Base-by-base conservation (phyloP, 2,329 filamentous ascomycete genomes). In the Aspergillus latus region DNA sequence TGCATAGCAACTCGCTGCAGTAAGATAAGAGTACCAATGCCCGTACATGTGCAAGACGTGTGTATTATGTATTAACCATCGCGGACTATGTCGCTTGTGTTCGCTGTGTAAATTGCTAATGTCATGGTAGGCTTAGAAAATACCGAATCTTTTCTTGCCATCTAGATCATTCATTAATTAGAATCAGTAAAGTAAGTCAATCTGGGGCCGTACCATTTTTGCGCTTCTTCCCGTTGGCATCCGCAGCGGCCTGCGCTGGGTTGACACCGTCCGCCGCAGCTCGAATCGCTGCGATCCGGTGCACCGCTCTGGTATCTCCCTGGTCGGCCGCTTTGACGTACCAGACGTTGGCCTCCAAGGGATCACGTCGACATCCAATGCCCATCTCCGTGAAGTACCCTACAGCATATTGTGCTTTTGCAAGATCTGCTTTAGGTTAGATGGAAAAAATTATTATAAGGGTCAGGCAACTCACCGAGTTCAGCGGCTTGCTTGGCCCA, bases 351-450 rank as follows among this genome's bases (percentile, higher is more conserved):
- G 94, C 93, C 73, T 97, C 92, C 43, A 99, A 83, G n/a, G 93
- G 87, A 72, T 99, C 94, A 48, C 91, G 87, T 37, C 92, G 89
- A 72, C 92, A 97, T 49, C 94, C 94, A 65, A 99, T 97, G 61
- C 94, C 94, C 90, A 95, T 96, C 73, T 99, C 94, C 4, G 92
- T 97, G 72, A 99, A 99, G 75, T 97, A 97, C 44, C 92, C 94
- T 21, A 96, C 85, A 0, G 94, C 91, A 66, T 97, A 99, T 72
- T 97, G 86, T n/a, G 94, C 94, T 72, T 85, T 85, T 2, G 76
- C 71, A 6, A 81, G 71, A 2, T 74, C 77, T 80, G 49, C 39
- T 28, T 16, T 29, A 21, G 9, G 36, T 49, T 45, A 48, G 52
- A 11, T 9, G 13, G 15, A 21, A 21, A 16, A 32, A 21, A 2